phyloP scores from a whole-genome alignment of 352 stramenopile genomes.

The Phytophthora aleatoria region DNA sequence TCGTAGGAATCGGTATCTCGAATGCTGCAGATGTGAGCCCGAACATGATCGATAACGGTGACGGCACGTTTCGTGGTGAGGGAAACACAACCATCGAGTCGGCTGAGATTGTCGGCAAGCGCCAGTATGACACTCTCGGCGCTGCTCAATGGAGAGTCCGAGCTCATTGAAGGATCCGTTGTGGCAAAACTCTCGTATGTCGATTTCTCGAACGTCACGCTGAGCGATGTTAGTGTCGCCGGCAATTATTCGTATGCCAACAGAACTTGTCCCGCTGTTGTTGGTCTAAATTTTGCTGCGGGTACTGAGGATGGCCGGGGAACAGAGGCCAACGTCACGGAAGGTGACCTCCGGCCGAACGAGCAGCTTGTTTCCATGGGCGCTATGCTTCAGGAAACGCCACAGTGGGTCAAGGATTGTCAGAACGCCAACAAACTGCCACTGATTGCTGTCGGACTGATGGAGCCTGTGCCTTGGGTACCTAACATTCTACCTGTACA shows the following conservation, averaged over 20 bases:
- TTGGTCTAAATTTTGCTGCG: not conserved
- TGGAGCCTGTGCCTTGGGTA: conserved; percentile 48
- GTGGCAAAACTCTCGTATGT: conserved; percentile 1
- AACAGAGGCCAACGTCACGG: not conserved
- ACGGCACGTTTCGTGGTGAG: conserved; percentile 50
- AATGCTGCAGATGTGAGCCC: conserved; percentile 58
- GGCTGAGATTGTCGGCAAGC: conserved; percentile 51
- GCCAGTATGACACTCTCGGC: conserved; percentile 39
- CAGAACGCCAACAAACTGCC: conserved; percentile 47
- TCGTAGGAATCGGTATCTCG: conserved; percentile 48
- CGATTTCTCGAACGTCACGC: not conserved
- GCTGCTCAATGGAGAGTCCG: conserved; percentile 21
- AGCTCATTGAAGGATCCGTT: not conserved
- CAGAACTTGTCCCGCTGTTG: conserved; percentile 3
- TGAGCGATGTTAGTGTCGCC: not conserved
- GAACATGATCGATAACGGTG: conserved; percentile 49
- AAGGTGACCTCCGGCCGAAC: conserved; percentile 3
- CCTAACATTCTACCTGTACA: conserved; percentile 60
- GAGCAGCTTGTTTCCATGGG: not conserved
- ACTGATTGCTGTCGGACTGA: conserved; percentile 44
- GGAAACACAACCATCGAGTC: conserved; percentile 41
- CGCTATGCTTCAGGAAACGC: conserved; percentile 10
- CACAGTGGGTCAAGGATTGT: conserved; percentile 50
- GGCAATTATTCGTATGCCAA: not conserved
- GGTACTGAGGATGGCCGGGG: conserved; percentile 11